A percentile compares a stretch with the other conserved stretches of the same genome.
These are phyloP conservation scores for Rhizoclosmatium sp. DNA, from an alignment of 192 early-diverging fungal genomes.

Conservation along the genomic window DNA sequence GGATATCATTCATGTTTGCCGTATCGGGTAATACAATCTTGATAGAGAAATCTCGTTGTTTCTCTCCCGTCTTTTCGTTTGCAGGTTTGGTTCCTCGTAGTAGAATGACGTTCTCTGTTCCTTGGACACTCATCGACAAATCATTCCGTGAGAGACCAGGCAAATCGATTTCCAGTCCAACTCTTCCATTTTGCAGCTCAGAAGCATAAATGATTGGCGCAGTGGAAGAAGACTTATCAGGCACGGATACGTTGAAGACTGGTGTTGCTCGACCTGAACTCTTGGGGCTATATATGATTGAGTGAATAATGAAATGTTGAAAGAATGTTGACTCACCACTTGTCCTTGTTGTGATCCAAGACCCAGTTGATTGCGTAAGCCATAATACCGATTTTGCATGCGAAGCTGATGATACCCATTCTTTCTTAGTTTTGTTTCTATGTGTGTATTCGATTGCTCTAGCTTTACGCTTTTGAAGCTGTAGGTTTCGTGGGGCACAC, in stretches of 20 bases:
- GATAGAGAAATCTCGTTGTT: slow-evolving; percentile 3
- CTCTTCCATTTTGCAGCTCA: slow-evolving; percentile 16
- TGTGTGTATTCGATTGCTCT: too few relatives aligned
- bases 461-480: too few relatives aligned
- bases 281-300: not conserved
- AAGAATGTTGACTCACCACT: not conserved
- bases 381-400: slow-evolving; percentile 10
- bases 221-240: too few relatives aligned
- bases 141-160: slow-evolving; percentile 11
- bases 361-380: slow-evolving; percentile 20
- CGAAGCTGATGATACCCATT: slow-evolving; percentile 29
- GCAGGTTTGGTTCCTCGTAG: not conserved
- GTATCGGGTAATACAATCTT: slow-evolving; percentile 11
- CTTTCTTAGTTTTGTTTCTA: too few relatives aligned
- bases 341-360: not conserved
- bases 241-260: not conserved
- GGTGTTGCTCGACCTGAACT: not conserved
- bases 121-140: not conserved
- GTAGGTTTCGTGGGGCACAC: too few relatives aligned
- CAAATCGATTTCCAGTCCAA: slow-evolving; percentile 21
- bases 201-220: slow-evolving; percentile 20
- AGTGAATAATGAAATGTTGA: not conserved
- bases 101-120: slow-evolving; percentile 6
- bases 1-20: slow-evolving; percentile 22
- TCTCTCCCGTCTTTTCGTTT: slow-evolving; percentile 6